phyloP scores from a whole-genome alignment of 305 asterid species.

The Fraxinus latifolia region DNA sequence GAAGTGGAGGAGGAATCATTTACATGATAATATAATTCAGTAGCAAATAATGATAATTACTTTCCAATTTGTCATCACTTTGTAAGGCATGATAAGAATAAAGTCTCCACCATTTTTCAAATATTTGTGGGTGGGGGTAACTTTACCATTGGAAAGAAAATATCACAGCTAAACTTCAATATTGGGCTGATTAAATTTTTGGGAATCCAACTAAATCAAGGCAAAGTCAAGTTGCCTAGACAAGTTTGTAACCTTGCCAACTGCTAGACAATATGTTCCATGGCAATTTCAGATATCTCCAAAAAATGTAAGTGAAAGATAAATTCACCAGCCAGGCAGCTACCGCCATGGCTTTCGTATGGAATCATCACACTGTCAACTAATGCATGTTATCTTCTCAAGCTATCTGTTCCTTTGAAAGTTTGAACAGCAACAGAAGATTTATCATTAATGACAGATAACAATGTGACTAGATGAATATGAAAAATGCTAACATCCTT shows the following conservation, averaged over 20 bases:
- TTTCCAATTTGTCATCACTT: conserved; percentile 47
- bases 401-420: background rate
- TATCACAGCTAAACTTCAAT: background rate
- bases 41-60: conserved; percentile 28
- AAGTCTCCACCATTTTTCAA: background rate
- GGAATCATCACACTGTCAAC: background rate
- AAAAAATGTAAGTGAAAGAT: background rate
- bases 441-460: background rate
- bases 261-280: background rate
- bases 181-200: background rate
- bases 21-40: conserved; percentile 1
- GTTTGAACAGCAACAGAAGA: background rate
- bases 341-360: background rate
- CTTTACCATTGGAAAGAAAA: background rate
- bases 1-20: conserved; percentile 32
- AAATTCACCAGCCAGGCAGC: background rate
- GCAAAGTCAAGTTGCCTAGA: background rate
- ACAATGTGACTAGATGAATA: background rate
- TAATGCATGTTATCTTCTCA: background rate
- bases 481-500: background rate
- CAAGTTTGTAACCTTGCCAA: background rate
- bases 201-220: background rate
- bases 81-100: conserved; percentile 1
- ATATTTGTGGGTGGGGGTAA: background rate
- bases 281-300: background rate